phyloP scores from a whole-genome alignment of 805 yeast genomes.

The Yamadazyma laniorum region DNA sequence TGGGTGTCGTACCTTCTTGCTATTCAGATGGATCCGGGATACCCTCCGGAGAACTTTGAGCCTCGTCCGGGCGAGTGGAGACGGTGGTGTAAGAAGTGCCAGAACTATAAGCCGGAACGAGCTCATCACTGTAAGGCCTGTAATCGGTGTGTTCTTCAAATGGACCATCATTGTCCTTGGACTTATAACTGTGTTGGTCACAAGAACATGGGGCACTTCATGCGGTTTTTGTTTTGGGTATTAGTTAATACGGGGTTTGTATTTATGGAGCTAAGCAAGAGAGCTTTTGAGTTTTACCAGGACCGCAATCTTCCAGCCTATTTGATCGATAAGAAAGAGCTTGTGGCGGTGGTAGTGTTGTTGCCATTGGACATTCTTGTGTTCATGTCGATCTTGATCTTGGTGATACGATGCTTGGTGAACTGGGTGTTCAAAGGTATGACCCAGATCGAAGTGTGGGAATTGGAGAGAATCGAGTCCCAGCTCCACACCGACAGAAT shows the following conservation, averaged over 20 bases:
- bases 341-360: conserved; percentile 54
- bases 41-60: conserved; percentile 51
- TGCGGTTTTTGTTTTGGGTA: conserved; percentile 73
- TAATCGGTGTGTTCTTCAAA: conserved; percentile 69
- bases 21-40: conserved; percentile 64
- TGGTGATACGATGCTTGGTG: conserved; percentile 59
- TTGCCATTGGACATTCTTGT: conserved; percentile 60
- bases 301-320: conserved; percentile 55
- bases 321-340: conserved; percentile 49
- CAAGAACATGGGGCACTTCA: conserved; percentile 72
- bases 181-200: conserved; percentile 88
- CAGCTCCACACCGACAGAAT: conserved; percentile 57
- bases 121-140: conserved; percentile 85
- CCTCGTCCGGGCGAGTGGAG: conserved; percentile 53
- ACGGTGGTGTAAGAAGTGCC: conserved; percentile 72
- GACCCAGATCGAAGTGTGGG: conserved; percentile 94
- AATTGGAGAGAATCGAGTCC: conserved; percentile 72
- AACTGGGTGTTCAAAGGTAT: conserved; percentile 61
- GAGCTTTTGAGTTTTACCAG: conserved; percentile 45
- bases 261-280: conserved; percentile 37
- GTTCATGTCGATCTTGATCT: conserved; percentile 52
- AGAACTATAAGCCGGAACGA: conserved; percentile 73
- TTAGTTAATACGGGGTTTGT: conserved; percentile 49
- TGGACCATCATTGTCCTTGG: conserved; percentile 97
- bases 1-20: conserved; percentile 80